Conservation (phyloP, 2,329 filamentous ascomycete genomes). For the Ascochyta pisi region DNA sequence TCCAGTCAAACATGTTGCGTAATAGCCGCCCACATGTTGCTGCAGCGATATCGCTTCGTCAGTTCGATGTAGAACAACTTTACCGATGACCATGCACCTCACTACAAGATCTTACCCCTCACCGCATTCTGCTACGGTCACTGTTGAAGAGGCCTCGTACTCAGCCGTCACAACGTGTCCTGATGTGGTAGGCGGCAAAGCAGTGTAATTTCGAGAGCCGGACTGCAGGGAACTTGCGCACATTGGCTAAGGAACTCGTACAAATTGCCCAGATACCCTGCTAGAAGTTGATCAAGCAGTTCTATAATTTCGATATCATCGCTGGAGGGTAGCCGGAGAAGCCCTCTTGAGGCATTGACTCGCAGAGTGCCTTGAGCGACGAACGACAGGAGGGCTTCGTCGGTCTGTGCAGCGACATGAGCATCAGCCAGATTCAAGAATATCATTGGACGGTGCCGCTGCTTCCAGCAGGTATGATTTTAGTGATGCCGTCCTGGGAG, state of each 20-base stretch:
- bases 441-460: not conserved
- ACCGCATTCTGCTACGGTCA: not conserved
- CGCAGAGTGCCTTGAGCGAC: not conserved
- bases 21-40: not conserved
- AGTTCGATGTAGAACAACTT: not conserved
- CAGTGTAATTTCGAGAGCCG: not conserved
- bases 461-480: not conserved
- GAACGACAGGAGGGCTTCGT: not conserved
- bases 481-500: not conserved
- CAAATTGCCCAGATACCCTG: not conserved
- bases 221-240: not conserved
- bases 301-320: not conserved
- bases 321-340: not conserved
- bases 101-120: conserved; percentile 11
- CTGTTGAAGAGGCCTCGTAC: not conserved
- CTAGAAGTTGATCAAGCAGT: not conserved
- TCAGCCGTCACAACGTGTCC: conserved; percentile 4
- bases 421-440: not conserved
- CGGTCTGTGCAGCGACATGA: not conserved
- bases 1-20: conserved; percentile 2
- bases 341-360: not conserved
- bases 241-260: not conserved
- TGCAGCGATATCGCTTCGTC: conserved; percentile 1
- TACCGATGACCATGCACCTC: conserved; percentile 5
- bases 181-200: not conserved